phyloP scores from a whole-genome alignment of 1,139 yeast species.

The Wickerhamomyces sp. region DNA sequence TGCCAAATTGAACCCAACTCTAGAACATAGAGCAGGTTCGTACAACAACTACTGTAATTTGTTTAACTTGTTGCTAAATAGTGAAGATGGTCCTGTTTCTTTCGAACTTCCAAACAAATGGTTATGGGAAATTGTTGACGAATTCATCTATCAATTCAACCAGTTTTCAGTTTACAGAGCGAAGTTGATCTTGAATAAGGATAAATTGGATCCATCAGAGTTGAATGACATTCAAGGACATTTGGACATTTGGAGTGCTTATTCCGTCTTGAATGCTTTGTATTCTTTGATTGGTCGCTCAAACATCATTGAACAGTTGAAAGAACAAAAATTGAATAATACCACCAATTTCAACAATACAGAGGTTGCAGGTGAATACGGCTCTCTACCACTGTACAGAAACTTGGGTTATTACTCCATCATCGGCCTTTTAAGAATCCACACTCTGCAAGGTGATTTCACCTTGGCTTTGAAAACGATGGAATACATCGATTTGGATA shows the following conservation, averaged over 20 bases:
- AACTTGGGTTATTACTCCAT: slow-evolving; percentile 44
- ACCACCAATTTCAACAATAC: slow-evolving; percentile 13
- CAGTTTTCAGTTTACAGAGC: slow-evolving; percentile 37
- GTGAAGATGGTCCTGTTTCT: slow-evolving; percentile 36
- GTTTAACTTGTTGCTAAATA: slow-evolving; percentile 39
- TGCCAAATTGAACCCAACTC: slow-evolving; percentile 36
- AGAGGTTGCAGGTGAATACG: slow-evolving; percentile 40
- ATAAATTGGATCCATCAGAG: slow-evolving; percentile 27
- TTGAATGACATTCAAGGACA: slow-evolving; percentile 33
- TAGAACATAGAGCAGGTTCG: slow-evolving; percentile 40
- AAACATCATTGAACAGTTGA: slow-evolving; percentile 37
- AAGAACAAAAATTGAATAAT: slow-evolving; percentile 30
- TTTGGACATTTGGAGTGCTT: slow-evolving; percentile 41
- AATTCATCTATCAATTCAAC: slow-evolving; percentile 45
- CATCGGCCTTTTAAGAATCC: slow-evolving; percentile 43
- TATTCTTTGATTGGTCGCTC: slow-evolving; percentile 42
- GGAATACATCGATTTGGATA: slow-evolving; percentile 41
- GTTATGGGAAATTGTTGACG: slow-evolving; percentile 48
- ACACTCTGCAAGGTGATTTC: slow-evolving; percentile 43
- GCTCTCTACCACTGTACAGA: slow-evolving; percentile 36
- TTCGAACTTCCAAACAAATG: slow-evolving; percentile 42
- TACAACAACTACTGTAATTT: slow-evolving; percentile 44
- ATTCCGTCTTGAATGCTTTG: slow-evolving; percentile 41
- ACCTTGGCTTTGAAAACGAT: slow-evolving; percentile 41
- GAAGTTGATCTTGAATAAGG: slow-evolving; percentile 30